Conservation (phyloP, 2,329 filamentous ascomycete genomes). For the Thielaviopsis musarum region DNA sequence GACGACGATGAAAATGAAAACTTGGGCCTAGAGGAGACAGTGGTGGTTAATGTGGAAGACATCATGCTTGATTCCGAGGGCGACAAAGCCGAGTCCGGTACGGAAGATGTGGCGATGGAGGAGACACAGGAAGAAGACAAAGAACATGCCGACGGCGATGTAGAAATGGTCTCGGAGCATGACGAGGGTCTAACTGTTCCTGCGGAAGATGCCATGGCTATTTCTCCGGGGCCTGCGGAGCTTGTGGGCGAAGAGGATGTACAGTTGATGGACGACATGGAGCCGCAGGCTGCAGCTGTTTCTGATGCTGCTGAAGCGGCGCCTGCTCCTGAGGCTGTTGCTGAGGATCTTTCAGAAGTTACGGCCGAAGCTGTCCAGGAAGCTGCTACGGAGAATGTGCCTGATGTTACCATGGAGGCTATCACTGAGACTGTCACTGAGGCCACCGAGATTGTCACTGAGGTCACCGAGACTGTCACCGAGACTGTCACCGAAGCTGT, state of each 20-base stretch:
- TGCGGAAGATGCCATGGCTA: not conserved
- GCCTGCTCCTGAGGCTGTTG: not conserved
- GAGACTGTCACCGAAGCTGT: not conserved
- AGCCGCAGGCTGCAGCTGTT: not conserved
- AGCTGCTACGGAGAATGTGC: not conserved
- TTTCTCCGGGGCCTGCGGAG: not conserved
- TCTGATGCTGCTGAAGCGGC: not conserved
- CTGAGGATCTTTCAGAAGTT: not conserved
- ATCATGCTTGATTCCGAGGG: not conserved
- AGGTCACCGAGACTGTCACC: not conserved
- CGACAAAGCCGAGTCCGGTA: not conserved
- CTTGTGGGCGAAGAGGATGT: not conserved
- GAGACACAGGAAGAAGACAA: not conserved
- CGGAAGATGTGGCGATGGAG: not conserved
- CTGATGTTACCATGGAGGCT: not conserved
- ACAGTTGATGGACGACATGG: not conserved
- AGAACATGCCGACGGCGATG: constrained; percentile 2
- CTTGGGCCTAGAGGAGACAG: not conserved
- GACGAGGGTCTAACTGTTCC: not conserved
- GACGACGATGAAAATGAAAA: not conserved
- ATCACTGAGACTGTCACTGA: not conserved
- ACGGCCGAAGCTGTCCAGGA: not conserved
- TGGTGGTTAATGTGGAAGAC: not conserved
- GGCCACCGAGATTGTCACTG: not conserved
- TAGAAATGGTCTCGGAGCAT: constrained; percentile 6